Percentiles rank a stretch among this genome's conserved stretches.
Evolutionary conservation across 768 basidiomycete species (phyloP).

Genomic region (Gymnopilus junonius): DNA sequence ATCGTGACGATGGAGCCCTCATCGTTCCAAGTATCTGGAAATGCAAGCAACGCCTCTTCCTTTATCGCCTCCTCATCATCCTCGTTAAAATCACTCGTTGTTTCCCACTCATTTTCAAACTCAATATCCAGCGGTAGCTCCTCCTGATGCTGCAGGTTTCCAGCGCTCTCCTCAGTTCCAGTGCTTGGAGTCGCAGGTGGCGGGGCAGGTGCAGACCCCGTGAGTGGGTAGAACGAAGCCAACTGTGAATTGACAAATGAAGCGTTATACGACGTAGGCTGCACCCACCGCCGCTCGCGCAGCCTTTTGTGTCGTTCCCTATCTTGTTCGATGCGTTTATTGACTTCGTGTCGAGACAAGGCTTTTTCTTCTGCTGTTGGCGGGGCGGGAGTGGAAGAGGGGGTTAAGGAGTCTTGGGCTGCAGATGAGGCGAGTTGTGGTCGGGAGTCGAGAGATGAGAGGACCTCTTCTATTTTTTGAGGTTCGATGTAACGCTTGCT

Average conservation of each 20-base stretch:
- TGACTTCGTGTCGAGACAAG: constrained; percentile 69
- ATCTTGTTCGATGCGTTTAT: constrained; percentile 91
- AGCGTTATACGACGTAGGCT: constrained; percentile 63
- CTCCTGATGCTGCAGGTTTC: constrained; percentile 45
- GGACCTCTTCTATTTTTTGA: constrained; percentile 72
- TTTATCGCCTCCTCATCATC: constrained; percentile 78
- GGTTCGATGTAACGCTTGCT: constrained; percentile 84
- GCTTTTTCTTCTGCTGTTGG: constrained; percentile 24
- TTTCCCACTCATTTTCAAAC: constrained; percentile 90
- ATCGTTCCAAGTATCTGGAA: constrained; percentile 47
- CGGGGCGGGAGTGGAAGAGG: constrained; percentile 13
- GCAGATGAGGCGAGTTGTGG: constrained; percentile 15
- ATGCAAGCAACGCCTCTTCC: constrained; percentile 76
- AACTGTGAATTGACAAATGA: constrained; percentile 48
- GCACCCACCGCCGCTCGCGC: constrained; percentile 92
- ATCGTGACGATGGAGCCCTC: no score
- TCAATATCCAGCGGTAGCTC: constrained; percentile 74
- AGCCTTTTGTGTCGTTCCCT: constrained; percentile 91
- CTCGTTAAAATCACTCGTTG: constrained; percentile 90
- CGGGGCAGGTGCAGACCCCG: constrained; percentile 38
- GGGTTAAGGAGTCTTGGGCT: constrained; percentile 4
- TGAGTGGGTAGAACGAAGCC: constrained; percentile 64
- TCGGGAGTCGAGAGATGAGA: constrained; percentile 59
- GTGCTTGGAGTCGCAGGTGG: background rate
- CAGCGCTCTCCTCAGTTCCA: background rate